phyloP scores from a whole-genome alignment of 768 basidiomycete genomes.

The Suillus fuscotomentosus region DNA sequence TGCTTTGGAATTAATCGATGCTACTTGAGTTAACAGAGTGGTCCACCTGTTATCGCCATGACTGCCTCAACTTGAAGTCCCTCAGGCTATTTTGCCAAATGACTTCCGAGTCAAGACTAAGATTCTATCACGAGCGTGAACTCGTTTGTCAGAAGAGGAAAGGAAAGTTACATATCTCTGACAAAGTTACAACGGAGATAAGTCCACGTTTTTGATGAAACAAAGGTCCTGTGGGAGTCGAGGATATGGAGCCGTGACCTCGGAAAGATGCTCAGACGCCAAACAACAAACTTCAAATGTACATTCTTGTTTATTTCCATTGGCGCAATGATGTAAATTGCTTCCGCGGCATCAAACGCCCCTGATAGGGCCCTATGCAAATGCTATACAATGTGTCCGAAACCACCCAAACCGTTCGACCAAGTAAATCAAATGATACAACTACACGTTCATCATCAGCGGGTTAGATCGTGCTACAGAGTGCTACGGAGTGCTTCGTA shows the following conservation, averaged over 20 bases:
- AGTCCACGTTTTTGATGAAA: background rate
- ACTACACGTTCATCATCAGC: background rate
- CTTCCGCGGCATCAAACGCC: background rate
- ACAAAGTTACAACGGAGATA: background rate
- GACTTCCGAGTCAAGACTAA: background rate
- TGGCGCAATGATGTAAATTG: background rate
- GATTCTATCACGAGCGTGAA: background rate
- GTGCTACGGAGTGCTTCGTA: too few species aligned
- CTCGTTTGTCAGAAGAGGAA: background rate
- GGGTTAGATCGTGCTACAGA: too few species aligned
- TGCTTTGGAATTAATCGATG: constrained; percentile 16
- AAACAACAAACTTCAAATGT: background rate
- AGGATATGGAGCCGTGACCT: background rate
- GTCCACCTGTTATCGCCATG: constrained; percentile 13
- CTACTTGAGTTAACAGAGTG: constrained; percentile 6
- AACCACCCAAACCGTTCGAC: background rate
- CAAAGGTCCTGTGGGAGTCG: background rate
- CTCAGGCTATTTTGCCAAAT: background rate
- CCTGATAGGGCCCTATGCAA: background rate
- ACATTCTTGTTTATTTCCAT: background rate
- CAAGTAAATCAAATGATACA: background rate
- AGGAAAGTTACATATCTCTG: background rate
- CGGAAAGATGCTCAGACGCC: background rate
- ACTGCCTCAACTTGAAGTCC: constrained; percentile 10
- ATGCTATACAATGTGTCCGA: background rate